Evolutionary conservation across 805 yeast species (phyloP).

Genomic region (Candida coquimbonensis): DNA sequence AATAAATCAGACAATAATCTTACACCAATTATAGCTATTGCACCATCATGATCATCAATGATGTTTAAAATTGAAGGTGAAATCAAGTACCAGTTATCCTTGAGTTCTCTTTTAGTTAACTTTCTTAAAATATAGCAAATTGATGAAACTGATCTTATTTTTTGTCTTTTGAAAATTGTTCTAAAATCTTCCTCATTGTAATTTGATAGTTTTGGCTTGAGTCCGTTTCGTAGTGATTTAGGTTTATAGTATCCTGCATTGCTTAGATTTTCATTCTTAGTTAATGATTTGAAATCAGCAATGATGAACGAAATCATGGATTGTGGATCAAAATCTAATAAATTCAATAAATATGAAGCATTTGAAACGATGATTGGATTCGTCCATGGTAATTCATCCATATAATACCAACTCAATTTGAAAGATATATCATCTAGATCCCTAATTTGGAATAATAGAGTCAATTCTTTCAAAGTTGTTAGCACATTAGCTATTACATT

Average conservation of each 20-base stretch:
- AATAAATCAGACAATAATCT: conserved; percentile 11
- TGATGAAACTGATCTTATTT: conserved; percentile 14
- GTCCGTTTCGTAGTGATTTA: not conserved
- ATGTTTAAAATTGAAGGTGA: conserved; percentile 21
- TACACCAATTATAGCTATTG: conserved; percentile 20
- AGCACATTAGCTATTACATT: conserved; percentile 1
- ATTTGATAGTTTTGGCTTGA: conserved; percentile 12
- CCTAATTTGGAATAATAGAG: not conserved
- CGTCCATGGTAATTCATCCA: conserved; percentile 17
- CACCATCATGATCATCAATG: conserved; percentile 23
- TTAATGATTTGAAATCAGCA: conserved; percentile 9
- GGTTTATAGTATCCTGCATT: conserved; percentile 18
- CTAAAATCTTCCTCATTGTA: conserved; percentile 9
- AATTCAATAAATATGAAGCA: not conserved
- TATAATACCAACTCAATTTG: conserved; percentile 3
- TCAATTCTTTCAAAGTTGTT: conserved; percentile 1
- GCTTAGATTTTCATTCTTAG: conserved; percentile 9
- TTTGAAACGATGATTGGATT: conserved; percentile 3
- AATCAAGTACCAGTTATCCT: conserved; percentile 21
- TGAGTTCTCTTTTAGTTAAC: conserved; percentile 1
- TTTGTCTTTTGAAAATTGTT: conserved; percentile 11
- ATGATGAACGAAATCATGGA: conserved; percentile 2
- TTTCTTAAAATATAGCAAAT: conserved; percentile 6
- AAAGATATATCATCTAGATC: not conserved
- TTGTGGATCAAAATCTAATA: not conserved